Conservation (phyloP, 2,329 filamentous ascomycete species). For the Tympanopsis confertula region DNA sequence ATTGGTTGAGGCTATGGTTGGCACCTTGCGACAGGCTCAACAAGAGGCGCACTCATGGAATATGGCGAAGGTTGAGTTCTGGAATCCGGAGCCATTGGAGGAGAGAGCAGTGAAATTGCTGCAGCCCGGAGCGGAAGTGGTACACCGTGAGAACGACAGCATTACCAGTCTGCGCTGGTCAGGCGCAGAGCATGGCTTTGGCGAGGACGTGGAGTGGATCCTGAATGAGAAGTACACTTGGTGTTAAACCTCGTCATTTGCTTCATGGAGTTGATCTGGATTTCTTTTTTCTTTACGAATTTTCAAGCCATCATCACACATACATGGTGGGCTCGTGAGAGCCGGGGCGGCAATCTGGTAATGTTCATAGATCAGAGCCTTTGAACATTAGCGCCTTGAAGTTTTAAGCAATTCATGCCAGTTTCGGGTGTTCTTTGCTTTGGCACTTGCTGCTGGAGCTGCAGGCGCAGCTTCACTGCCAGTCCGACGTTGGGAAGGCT, state of each 20-base stretch:
- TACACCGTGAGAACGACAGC: constrained; percentile 51
- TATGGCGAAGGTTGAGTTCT: constrained; percentile 62
- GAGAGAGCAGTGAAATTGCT: constrained; percentile 27
- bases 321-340: no score
- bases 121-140: constrained; percentile 24
- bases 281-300: not conserved
- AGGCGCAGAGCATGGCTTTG: constrained; percentile 33
- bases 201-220: constrained; percentile 54
- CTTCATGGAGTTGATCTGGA: not conserved
- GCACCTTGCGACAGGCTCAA: constrained; percentile 56
- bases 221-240: constrained; percentile 69
- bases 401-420: constrained; percentile 1
- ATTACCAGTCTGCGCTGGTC: constrained; percentile 67
- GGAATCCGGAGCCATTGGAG: constrained; percentile 63
- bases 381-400: no score
- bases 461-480: constrained; percentile 5
- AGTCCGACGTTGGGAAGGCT: constrained; percentile 14
- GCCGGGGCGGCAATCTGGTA: no score
- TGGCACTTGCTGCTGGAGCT: no score
- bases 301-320: no score
- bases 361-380: no score
- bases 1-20: constrained; percentile 40
- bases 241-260: constrained; percentile 36
- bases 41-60: constrained; percentile 61
- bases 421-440: not conserved